A percentile compares a stretch with the other conserved stretches of the same genome.
Conservation (phyloP, 1,284 basidiomycete species). For the Fomitopsis palustris region DNA sequence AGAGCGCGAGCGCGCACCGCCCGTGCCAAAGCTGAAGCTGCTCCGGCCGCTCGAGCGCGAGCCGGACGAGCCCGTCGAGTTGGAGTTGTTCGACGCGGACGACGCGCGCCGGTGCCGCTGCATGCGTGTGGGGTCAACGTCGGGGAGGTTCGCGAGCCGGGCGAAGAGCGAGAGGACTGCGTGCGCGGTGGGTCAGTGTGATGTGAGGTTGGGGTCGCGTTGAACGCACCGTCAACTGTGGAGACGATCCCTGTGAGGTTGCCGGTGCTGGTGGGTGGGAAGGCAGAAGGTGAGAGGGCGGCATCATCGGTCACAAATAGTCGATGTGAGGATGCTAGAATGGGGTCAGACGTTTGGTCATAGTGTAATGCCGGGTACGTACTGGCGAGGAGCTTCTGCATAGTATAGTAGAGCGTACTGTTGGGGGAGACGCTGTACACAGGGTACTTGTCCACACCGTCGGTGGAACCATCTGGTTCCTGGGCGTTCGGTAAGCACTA, state of each 20-base stretch:
- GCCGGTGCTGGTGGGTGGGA: slow-evolving; percentile 37
- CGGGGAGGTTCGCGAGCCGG: slow-evolving; percentile 60
- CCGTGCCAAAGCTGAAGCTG: slow-evolving; percentile 7
- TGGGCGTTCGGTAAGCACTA: slow-evolving; percentile 21
- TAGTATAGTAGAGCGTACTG: slow-evolving; percentile 60
- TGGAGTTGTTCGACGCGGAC: slow-evolving; percentile 53
- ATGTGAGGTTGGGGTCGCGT: neutral
- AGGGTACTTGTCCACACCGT: slow-evolving; percentile 75
- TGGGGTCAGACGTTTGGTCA: neutral
- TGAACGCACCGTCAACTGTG: slow-evolving; percentile 68
- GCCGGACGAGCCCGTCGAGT: slow-evolving; percentile 16
- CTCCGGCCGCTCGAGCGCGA: slow-evolving; percentile 13
- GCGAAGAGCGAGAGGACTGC: slow-evolving; percentile 74
- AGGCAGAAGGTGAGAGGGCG: slow-evolving; percentile 33
- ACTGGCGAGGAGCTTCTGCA: slow-evolving; percentile 79
- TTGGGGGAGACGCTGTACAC: slow-evolving; percentile 70
- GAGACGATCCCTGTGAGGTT: slow-evolving; percentile 70
- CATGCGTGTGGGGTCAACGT: slow-evolving; percentile 70
- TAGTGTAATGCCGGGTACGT: slow-evolving; percentile 24
- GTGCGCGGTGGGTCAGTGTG: neutral
- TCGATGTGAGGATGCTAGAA: slow-evolving; percentile 68
- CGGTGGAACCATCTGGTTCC: slow-evolving; percentile 65
- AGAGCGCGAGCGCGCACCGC: slow-evolving; percentile 40
- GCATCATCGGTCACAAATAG: slow-evolving; percentile 70
- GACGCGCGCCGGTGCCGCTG: slow-evolving; percentile 72